These are phyloP conservation scores for Salix brachista DNA, from an alignment of 345 rosid species.

Conservation along the genomic window DNA sequence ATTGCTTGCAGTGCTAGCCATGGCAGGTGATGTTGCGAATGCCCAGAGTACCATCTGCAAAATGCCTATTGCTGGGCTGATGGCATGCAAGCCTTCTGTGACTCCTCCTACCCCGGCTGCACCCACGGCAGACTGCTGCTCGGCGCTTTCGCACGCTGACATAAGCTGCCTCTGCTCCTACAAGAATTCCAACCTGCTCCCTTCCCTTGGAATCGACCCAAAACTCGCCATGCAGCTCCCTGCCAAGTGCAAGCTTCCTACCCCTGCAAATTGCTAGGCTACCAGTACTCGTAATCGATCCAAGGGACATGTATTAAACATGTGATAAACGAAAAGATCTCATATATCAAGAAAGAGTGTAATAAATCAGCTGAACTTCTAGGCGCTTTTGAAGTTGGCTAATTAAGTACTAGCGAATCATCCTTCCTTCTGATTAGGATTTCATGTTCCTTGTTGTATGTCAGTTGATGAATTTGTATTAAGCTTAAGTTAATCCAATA, in stretches of 20 bases:
- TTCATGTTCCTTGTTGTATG: not conserved
- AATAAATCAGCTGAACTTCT: not conserved
- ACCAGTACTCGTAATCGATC: no score
- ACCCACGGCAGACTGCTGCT: constrained; percentile 41
- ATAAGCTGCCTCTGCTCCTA: constrained; percentile 47
- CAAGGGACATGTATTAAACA: not conserved
- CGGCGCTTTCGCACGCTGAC: constrained; percentile 41
- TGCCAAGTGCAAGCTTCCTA: constrained; percentile 44
- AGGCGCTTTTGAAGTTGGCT: not conserved
- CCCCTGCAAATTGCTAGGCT: constrained; percentile 32
- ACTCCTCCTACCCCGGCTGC: constrained; percentile 42
- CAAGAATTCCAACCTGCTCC: constrained; percentile 45
- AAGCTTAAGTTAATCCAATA: not conserved
- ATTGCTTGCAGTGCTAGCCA: not conserved
- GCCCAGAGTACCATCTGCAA: constrained; percentile 44
- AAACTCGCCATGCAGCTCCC: constrained; percentile 57
- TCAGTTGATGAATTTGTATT: not conserved
- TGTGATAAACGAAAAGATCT: not conserved
- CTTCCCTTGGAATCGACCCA: constrained; percentile 52
- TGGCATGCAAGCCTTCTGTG: constrained; percentile 45
- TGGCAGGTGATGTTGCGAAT: constrained; percentile 10
- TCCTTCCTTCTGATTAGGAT: not conserved
- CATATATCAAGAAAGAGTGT: not conserved
- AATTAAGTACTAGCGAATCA: not conserved
- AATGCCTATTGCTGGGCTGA: constrained; percentile 26